Evolutionary conservation across 164 flowering plant genomes (phyloP).

Genomic region (Taxillus chinensis): DNA sequence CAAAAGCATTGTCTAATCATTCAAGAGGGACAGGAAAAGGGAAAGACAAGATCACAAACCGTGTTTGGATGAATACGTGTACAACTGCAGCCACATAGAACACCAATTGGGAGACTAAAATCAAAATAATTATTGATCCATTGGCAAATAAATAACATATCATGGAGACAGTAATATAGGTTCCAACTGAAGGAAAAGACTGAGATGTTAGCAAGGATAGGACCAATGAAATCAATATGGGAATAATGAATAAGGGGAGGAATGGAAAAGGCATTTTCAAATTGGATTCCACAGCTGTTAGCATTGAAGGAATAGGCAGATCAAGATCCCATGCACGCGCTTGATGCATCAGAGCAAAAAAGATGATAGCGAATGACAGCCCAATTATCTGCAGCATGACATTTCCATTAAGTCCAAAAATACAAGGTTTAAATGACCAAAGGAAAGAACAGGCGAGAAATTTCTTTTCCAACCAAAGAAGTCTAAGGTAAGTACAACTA

Average conservation of each 20-base stretch:
- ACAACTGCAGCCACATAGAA: slow-evolving; percentile 54
- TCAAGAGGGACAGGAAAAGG: not conserved
- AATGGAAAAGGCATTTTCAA: slow-evolving; percentile 61
- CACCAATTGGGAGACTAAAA: slow-evolving; percentile 48
- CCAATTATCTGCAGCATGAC: slow-evolving; percentile 65
- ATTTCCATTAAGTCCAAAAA: too few species aligned
- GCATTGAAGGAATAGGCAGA: slow-evolving; percentile 66
- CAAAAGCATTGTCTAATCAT: not conserved
- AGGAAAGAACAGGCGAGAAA: too few species aligned
- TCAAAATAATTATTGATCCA: slow-evolving; percentile 48
- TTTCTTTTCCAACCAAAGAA: too few species aligned
- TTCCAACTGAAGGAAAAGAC: slow-evolving; percentile 49
- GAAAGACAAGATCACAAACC: slow-evolving; percentile 34
- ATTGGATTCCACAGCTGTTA: slow-evolving; percentile 72
- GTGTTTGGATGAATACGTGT: slow-evolving; percentile 53
- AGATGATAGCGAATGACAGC: slow-evolving; percentile 55
- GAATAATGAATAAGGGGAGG: slow-evolving; percentile 41
- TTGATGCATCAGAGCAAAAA: slow-evolving; percentile 89
- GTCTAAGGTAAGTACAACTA: too few species aligned
- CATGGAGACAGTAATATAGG: slow-evolving; percentile 47
- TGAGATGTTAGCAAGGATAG: slow-evolving; percentile 40
- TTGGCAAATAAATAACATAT: slow-evolving; percentile 72
- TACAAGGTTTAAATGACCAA: too few species aligned
- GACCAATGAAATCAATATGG: slow-evolving; percentile 47
- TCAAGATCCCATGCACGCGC: slow-evolving; percentile 77